Percentiles rank a stretch among this genome's conserved stretches.
Conservation (phyloP, 2,329 filamentous ascomycete species). For the Lachnellula occidentalis region DNA sequence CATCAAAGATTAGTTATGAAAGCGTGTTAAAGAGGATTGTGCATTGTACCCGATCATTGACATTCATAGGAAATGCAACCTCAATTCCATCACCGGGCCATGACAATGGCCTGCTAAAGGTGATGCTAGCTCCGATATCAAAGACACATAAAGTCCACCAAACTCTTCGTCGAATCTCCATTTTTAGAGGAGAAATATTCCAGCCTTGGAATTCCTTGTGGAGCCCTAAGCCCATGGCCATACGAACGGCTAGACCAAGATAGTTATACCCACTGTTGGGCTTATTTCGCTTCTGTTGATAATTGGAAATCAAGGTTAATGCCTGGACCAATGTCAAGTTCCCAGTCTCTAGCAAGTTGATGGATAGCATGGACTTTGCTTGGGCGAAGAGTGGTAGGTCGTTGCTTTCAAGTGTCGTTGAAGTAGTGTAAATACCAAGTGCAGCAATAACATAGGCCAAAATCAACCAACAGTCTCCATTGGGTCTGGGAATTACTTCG, state of each 20-base stretch:
- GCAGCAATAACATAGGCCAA: constrained; percentile 14
- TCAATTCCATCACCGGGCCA: constrained; percentile 15
- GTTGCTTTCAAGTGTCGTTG: constrained; percentile 3
- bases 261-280: constrained; percentile 58
- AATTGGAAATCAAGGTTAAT: constrained; percentile 35
- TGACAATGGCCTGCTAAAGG: constrained; percentile 15
- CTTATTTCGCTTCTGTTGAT: constrained; percentile 38
- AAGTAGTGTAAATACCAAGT: constrained; percentile 11
- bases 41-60: constrained; percentile 13
- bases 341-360: constrained; percentile 40
- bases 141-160: constrained; percentile 19
- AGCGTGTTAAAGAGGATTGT: not conserved
- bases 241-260: constrained; percentile 87
- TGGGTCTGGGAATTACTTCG: constrained; percentile 10
- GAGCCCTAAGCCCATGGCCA: constrained; percentile 58
- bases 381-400: constrained; percentile 12
- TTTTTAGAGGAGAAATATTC: constrained; percentile 12
- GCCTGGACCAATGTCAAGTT: constrained; percentile 42
- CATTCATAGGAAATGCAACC: constrained; percentile 11
- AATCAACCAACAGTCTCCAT: constrained; percentile 12
- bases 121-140: constrained; percentile 17
- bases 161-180: constrained; percentile 15
- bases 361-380: constrained; percentile 31
- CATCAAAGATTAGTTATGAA: not conserved
- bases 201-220: constrained; percentile 30